These are phyloP conservation scores for Penicillium expansum DNA, from an alignment of 2,329 filamentous ascomycete species.

Conservation along the genomic window DNA sequence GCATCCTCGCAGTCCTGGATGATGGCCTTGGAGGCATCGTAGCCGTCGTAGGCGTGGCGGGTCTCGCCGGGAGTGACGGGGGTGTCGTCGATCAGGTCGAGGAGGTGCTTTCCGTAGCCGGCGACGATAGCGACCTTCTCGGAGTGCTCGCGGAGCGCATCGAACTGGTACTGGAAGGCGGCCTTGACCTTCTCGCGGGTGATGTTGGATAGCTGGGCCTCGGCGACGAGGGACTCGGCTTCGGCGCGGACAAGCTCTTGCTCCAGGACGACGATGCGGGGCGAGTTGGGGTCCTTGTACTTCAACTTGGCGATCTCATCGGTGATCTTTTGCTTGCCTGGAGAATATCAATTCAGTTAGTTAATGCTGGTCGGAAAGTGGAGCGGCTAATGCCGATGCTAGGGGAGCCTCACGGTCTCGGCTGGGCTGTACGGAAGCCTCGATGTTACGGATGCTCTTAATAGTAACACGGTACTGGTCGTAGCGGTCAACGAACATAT, in stretches of 20 bases:
- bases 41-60: slow-evolving; percentile 91
- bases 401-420: slow-evolving; percentile 71
- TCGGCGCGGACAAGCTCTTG: slow-evolving; percentile 98
- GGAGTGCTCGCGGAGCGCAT: slow-evolving; percentile 93
- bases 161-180: slow-evolving; percentile 96
- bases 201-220: slow-evolving; percentile 98
- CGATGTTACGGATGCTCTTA: slow-evolving; percentile 99
- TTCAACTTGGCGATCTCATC: slow-evolving; percentile 98
- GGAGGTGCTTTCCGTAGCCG: slow-evolving; percentile 95
- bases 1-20: slow-evolving; percentile 99
- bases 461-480: slow-evolving; percentile 99
- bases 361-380: not conserved
- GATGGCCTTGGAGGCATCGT: slow-evolving; percentile 96
- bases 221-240: slow-evolving; percentile 96
- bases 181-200: slow-evolving; percentile 99
- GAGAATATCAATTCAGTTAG: slow-evolving; percentile 6
- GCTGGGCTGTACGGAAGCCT: slow-evolving; percentile 96
- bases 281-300: slow-evolving; percentile 99
- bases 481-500: slow-evolving; percentile 97
- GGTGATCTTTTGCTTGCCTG: slow-evolving; percentile 98
- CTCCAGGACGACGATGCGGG: slow-evolving; percentile 95
- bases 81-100: slow-evolving; percentile 93
- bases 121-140: slow-evolving; percentile 98
- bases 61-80: slow-evolving; percentile 97
- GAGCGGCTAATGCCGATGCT: not conserved